phyloP scores from a whole-genome alignment of 495 filamentous ascomycete genomes.

The Aspergillus nidulans region DNA sequence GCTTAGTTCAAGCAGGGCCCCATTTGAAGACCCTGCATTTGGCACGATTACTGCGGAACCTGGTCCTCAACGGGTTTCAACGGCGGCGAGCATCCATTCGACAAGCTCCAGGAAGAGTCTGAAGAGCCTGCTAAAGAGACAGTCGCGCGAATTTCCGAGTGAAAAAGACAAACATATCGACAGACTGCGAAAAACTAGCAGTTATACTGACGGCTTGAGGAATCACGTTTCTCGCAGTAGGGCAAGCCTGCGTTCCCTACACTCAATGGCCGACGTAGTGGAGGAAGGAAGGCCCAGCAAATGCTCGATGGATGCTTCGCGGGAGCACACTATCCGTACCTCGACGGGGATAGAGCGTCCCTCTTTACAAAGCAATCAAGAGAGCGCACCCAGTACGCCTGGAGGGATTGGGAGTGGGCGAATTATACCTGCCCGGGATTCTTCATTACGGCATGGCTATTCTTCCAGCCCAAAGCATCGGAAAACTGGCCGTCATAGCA shows the following conservation, averaged over 20 bases:
- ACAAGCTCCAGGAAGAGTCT: conserved; percentile 40
- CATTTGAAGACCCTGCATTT: conserved; percentile 34
- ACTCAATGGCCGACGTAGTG: conserved; percentile 43
- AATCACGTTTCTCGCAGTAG: conserved; percentile 35
- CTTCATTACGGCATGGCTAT: conserved; percentile 57
- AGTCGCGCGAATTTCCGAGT: conserved; percentile 33
- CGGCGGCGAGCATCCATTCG: conserved; percentile 39
- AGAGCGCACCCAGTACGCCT: conserved; percentile 28
- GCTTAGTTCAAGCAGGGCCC: conserved; percentile 31
- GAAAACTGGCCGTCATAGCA: conserved; percentile 34
- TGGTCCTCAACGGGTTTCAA: conserved; percentile 30
- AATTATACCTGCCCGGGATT: conserved; percentile 63
- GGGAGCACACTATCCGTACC: conserved; percentile 19
- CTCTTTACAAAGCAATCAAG: conserved; percentile 26
- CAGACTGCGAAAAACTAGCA: conserved; percentile 33
- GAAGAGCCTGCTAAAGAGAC: conserved; percentile 32
- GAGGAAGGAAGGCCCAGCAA: conserved; percentile 31
- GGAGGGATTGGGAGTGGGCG: conserved; percentile 45
- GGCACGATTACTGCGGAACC: conserved; percentile 44
- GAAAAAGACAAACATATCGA: conserved; percentile 35
- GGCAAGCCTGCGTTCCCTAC: conserved; percentile 40
- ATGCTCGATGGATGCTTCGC: conserved; percentile 19
- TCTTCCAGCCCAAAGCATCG: conserved; percentile 34
- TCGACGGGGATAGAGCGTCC: conserved; percentile 25
- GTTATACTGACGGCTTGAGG: conserved; percentile 35